Evolutionary conservation across 768 basidiomycete species (phyloP).

Genomic region (Pholiota microspora): DNA sequence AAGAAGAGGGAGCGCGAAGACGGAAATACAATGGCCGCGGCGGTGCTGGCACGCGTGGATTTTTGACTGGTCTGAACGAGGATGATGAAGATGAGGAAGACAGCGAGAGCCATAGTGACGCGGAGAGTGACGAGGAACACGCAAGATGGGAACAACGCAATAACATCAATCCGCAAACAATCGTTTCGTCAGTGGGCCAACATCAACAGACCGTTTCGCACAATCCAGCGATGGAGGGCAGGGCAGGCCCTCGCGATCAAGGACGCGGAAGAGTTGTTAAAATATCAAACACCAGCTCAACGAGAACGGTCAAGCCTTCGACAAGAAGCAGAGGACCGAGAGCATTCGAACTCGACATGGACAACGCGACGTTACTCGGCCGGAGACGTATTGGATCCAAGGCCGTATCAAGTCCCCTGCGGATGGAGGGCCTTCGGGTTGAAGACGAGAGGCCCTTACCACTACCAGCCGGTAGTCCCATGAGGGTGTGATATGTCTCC

Average conservation of each 20-base stretch:
- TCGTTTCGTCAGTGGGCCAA: constrained; percentile 18
- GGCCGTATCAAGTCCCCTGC: constrained; percentile 19
- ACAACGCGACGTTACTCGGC: constrained; percentile 84
- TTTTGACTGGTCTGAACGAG: constrained; percentile 86
- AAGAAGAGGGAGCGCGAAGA: constrained; percentile 91
- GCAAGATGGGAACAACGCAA: neutral
- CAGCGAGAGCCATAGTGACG: constrained; percentile 18
- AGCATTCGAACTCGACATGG: constrained; percentile 83
- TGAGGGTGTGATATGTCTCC: constrained; percentile 7
- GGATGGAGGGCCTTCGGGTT: constrained; percentile 21
- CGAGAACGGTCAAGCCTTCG: neutral
- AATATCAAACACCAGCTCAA: neutral
- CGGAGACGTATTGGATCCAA: constrained; percentile 38
- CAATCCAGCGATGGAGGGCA: constrained; percentile 28
- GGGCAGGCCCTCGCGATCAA: constrained; percentile 34
- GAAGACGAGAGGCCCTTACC: constrained; percentile 10
- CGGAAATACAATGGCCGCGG: constrained; percentile 78
- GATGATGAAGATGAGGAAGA: constrained; percentile 78
- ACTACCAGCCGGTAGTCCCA: constrained; percentile 15
- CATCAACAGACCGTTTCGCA: constrained; percentile 15
- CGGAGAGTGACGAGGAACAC: constrained; percentile 51
- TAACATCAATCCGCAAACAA: neutral
- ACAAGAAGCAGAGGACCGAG: constrained; percentile 3
- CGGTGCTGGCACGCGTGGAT: constrained; percentile 75
- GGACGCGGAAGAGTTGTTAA: constrained; percentile 18